These are phyloP conservation scores for Coemansia aciculifera DNA, from an alignment of 192 early-diverging fungal species.

Conservation along the genomic window DNA sequence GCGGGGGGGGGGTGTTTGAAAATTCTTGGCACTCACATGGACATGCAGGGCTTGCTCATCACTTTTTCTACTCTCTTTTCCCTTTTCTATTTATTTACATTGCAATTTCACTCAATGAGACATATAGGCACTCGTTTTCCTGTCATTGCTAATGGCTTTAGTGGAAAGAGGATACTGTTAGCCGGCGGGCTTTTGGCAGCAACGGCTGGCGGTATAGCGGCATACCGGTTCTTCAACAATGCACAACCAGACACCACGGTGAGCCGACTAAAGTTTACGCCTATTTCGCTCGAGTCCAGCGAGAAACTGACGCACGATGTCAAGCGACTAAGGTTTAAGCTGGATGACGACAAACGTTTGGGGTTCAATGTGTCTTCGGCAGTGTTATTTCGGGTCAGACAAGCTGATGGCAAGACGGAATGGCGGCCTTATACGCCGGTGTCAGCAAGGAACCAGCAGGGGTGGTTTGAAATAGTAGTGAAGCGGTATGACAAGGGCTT, in stretches of 20 bases:
- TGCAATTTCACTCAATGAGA: neutral
- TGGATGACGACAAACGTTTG: slow-evolving; percentile 66
- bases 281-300: slow-evolving; percentile 40
- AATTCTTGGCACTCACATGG: no score
- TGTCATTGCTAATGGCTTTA: neutral
- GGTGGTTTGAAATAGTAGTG: slow-evolving; percentile 76
- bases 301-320: slow-evolving; percentile 71
- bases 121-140: neutral
- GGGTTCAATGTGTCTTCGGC: slow-evolving; percentile 73
- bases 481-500: slow-evolving; percentile 72
- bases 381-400: slow-evolving; percentile 67
- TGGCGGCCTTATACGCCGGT: slow-evolving; percentile 86
- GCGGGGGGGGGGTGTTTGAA: no score
- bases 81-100: neutral
- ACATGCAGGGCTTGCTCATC: neutral
- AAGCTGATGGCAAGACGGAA: slow-evolving; percentile 61
- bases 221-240: slow-evolving; percentile 11
- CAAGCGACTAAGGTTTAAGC: slow-evolving; percentile 62
- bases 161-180: neutral
- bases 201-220: neutral
- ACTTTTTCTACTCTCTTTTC: neutral
- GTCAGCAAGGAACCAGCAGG: slow-evolving; percentile 55
- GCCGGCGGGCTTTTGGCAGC: neutral
- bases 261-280: slow-evolving; percentile 10
- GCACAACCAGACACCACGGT: neutral